Percentiles rank a stretch among this genome's conserved stretches.
phyloP scores from a whole-genome alignment of 208 protist species.

The Trypanosoma vivax region DNA sequence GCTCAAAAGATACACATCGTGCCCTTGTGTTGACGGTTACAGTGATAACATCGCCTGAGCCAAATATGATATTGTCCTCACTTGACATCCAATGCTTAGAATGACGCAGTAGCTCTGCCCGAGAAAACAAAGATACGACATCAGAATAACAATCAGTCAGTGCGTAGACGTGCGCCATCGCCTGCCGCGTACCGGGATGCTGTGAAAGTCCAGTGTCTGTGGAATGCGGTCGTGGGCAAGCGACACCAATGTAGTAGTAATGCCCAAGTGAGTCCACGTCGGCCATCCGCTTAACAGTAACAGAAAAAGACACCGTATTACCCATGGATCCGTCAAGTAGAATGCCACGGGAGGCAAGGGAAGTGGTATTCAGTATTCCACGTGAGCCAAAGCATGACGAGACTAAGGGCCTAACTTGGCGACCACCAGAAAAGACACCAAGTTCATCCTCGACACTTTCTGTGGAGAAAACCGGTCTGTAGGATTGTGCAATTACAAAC shows the following conservation, averaged over 20 bases:
- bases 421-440: conserved; percentile 29
- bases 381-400: background rate
- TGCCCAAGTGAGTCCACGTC: conserved; percentile 59
- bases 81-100: conserved; percentile 58
- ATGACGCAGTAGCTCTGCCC: conserved; percentile 41
- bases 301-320: conserved; percentile 63
- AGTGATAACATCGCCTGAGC: conserved; percentile 81
- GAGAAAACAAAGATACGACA: conserved; percentile 6
- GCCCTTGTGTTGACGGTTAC: conserved; percentile 47
- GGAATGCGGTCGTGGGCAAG: conserved; percentile 21
- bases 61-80: conserved; percentile 68
- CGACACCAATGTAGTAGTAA: conserved; percentile 72
- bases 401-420: conserved; percentile 18
- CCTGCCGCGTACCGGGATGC: conserved; percentile 42
- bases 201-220: conserved; percentile 14
- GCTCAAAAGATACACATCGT: conserved; percentile 64
- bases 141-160: conserved; percentile 67
- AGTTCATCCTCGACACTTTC: conserved; percentile 21
- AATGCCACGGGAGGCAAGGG: conserved; percentile 55
- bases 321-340: conserved; percentile 47
- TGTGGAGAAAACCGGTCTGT: conserved; percentile 24
- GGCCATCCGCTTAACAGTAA: conserved; percentile 53
- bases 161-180: conserved; percentile 38
- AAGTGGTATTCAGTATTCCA: conserved; percentile 17
- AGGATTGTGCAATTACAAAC: conserved; percentile 6